Evolutionary conservation across 345 rosid genomes (phyloP).

Genomic region (Boechera stricta): DNA sequence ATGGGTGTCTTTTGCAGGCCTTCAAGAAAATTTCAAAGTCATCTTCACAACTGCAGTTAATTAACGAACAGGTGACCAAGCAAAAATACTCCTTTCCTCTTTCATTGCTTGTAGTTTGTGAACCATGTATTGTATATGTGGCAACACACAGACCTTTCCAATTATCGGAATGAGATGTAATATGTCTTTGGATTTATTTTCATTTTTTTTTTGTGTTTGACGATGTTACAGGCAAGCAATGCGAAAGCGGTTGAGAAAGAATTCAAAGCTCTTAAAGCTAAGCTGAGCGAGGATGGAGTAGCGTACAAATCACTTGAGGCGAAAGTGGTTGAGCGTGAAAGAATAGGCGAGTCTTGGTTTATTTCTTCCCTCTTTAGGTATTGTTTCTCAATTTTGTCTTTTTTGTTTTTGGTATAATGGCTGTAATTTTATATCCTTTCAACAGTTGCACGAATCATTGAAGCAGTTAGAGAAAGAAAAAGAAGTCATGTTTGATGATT

Average conservation of each 20-base stretch:
- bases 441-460: slow-evolving; percentile 57
- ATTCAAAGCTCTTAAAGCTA: slow-evolving; percentile 65
- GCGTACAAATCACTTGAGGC: slow-evolving; percentile 76
- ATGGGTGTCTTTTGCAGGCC: slow-evolving; percentile 55
- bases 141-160: slow-evolving; percentile 11
- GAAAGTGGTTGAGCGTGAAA: slow-evolving; percentile 67
- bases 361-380: slow-evolving; percentile 14
- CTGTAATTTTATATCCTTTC: slow-evolving; percentile 22
- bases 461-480: slow-evolving; percentile 70
- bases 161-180: neutral
- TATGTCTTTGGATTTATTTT: slow-evolving; percentile 11
- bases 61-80: slow-evolving; percentile 71
- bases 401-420: neutral
- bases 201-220: slow-evolving; percentile 16
- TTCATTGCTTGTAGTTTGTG: slow-evolving; percentile 20
- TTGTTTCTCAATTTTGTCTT: slow-evolving; percentile 9
- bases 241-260: slow-evolving; percentile 87
- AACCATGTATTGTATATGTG: slow-evolving; percentile 20
- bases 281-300: slow-evolving; percentile 69
- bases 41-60: slow-evolving; percentile 67
- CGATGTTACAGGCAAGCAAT: slow-evolving; percentile 61
- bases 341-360: slow-evolving; percentile 57
- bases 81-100: neutral
- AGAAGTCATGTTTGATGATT: slow-evolving; percentile 57
- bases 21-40: slow-evolving; percentile 79